phyloP scores from a whole-genome alignment of 805 yeast species.

The Wickerhamomyces rabaulensis region DNA sequence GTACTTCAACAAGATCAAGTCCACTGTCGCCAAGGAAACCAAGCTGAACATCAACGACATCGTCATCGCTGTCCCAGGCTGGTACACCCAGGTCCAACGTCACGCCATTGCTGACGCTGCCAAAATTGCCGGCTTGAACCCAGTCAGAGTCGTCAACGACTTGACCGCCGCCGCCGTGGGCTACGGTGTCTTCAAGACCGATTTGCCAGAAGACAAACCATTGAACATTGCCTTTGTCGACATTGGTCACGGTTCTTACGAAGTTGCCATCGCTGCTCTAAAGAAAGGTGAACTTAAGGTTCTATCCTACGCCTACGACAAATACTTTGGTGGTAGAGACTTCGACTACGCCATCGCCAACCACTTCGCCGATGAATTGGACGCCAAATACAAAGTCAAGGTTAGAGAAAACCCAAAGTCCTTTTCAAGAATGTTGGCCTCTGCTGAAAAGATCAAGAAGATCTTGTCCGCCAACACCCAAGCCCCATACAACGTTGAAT shows the following conservation, averaged over 20 bases:
- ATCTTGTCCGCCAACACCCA: conserved; percentile 91
- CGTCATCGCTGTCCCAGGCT: conserved; percentile 90
- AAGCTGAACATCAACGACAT: conserved; percentile 76
- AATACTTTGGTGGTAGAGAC: conserved; percentile 98
- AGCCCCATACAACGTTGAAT: conserved; percentile 94
- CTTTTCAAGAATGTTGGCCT: conserved; percentile 83
- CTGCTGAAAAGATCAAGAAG: conserved; percentile 92
- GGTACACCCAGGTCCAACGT: conserved; percentile 97
- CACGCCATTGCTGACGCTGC: conserved; percentile 95
- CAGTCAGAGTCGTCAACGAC: conserved; percentile 96
- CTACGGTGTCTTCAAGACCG: conserved; percentile 97
- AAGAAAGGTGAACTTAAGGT: conserved; percentile 94
- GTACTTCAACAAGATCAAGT: conserved; percentile 89
- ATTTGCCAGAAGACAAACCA: conserved; percentile 90
- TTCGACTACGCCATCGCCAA: conserved; percentile 91
- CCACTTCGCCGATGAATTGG: conserved; percentile 91
- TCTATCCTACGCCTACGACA: conserved; percentile 87
- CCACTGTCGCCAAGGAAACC: conserved; percentile 74
- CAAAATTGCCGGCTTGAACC: conserved; percentile 93
- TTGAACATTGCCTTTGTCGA: conserved; percentile 90
- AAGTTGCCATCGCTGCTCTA: conserved; percentile 83
- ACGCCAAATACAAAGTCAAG: conserved; percentile 88
- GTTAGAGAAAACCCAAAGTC: conserved; percentile 91
- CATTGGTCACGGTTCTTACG: conserved; percentile 94
- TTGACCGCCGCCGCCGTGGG: conserved; percentile 98